These are phyloP conservation scores for Pseudonectria buxi DNA, from an alignment of 2,329 filamentous ascomycete genomes.

Conservation along the genomic window DNA sequence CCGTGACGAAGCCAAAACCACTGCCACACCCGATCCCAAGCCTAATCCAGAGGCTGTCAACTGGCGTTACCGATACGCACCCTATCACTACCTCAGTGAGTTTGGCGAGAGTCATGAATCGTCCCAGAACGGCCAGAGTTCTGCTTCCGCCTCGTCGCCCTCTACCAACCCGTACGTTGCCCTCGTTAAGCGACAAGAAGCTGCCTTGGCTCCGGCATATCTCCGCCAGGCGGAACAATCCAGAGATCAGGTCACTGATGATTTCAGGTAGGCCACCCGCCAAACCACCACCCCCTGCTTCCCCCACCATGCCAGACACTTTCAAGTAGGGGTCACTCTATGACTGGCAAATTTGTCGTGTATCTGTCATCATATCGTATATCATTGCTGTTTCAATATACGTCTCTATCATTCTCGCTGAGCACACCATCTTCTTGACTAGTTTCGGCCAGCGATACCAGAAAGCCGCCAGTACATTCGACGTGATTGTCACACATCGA, in stretches of 20 bases:
- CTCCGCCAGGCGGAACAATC: conserved; percentile 21
- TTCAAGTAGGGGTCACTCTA: conserved; percentile 3
- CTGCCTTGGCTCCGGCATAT: conserved; percentile 24
- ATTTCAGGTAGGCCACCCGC: conserved; percentile 24
- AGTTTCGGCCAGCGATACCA: conserved; percentile 31
- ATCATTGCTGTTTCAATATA: neutral
- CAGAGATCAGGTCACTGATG: conserved; percentile 21
- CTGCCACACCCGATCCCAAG: neutral
- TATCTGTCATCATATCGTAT: too few relatives aligned
- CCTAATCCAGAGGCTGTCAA: too few relatives aligned
- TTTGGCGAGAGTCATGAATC: neutral
- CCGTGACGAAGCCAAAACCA: neutral
- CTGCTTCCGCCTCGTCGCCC: conserved; percentile 8
- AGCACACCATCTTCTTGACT: neutral
- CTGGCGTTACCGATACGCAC: too few relatives aligned
- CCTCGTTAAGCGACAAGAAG: conserved; percentile 25
- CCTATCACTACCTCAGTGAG: too few relatives aligned
- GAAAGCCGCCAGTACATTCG: conserved; percentile 15
- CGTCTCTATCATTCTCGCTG: conserved; percentile 6
- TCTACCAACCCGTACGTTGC: conserved; percentile 23
- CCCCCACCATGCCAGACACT: conserved; percentile 4
- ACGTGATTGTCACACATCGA: conserved; percentile 26
- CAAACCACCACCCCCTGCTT: conserved; percentile 1
- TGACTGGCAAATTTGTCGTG: too few relatives aligned
- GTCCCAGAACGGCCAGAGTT: neutral